Base-by-base conservation (phyloP, 768 basidiomycete genomes). In the Phlebiopsis flavidoalba region DNA sequence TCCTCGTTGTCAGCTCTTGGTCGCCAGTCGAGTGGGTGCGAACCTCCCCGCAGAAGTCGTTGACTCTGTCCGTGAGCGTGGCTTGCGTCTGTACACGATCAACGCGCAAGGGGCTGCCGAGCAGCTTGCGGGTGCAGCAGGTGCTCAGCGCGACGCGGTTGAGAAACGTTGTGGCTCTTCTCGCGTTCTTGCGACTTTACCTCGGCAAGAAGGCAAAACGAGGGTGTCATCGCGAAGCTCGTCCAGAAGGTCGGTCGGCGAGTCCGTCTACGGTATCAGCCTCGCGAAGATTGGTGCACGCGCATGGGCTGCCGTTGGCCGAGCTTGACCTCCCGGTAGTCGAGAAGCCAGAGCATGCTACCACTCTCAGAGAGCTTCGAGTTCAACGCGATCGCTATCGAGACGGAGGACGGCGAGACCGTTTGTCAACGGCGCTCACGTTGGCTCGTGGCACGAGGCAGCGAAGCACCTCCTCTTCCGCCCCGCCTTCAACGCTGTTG, bases 401-500 rank as follows among this genome's bases (percentile, higher is more conserved):
- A 90, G 60, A 79, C 82, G 3, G 81, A 81, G 40, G 72, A 78
- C 58, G 81, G 83, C 19, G 78, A 86, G 60, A 79, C 81, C 24
- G 74, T 85, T n/a, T 53, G 80, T 83, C 61, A 85, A 86, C 64
- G 83, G 85, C 37, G 80, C 87, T 17, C 79, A 78, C 60, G 71
- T 87, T 47, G 77, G 82, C 31, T 85, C 87, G 8, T 92, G 91
- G 89, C 91, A 95, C 66, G 86, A 89, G 62, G 90, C 88, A 2
- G 92, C 93, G 15, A 92, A 91, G 66, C 92, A 96, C 67, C 73
- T 98, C 35, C 76, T 98, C 54, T 98, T 97, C 83, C 87, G 91
- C 36, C 80, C 88, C 45, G 86, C 88, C 17, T 96, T 91, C 75
- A 75, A 82, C 15, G 83, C 79, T 21, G 70, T 72, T 46, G 74